phyloP scores from a whole-genome alignment of 768 basidiomycete species.

The Boletus rubroflammeus region DNA sequence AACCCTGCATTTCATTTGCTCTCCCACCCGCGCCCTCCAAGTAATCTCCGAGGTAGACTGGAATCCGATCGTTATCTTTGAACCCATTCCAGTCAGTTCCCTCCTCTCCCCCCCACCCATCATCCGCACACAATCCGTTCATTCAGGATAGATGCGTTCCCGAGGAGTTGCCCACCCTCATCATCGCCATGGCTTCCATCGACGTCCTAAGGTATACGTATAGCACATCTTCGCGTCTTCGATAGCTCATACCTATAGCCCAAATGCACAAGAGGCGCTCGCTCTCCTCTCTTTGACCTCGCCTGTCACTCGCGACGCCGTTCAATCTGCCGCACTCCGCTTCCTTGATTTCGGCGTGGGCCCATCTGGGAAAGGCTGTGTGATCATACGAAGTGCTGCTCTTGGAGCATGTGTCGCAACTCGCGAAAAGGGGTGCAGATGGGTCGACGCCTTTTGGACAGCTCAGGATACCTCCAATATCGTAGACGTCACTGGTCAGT shows the following conservation, averaged over 20 bases:
- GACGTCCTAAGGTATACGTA: conserved; percentile 60
- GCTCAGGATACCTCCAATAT: conserved; percentile 45
- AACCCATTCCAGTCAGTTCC: conserved; percentile 76
- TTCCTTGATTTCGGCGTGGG: conserved; percentile 65
- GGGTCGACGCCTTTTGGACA: conserved; percentile 78
- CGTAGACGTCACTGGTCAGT: conserved; percentile 77
- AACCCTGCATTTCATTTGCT: conserved; percentile 81
- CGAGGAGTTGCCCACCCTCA: conserved; percentile 68
- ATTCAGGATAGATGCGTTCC: conserved; percentile 73
- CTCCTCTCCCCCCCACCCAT: not conserved
- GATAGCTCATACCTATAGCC: conserved; percentile 41
- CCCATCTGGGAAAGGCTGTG: conserved; percentile 44
- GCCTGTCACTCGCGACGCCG: conserved; percentile 38
- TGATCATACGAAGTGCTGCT: conserved; percentile 73
- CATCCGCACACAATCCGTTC: not conserved
- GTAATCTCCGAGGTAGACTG: conserved; percentile 71
- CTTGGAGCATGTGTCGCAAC: conserved; percentile 68
- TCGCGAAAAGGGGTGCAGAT: conserved; percentile 39
- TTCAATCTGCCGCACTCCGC: conserved; percentile 64
- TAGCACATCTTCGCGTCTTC: not conserved
- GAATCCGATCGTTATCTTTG: conserved; percentile 70
- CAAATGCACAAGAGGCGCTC: conserved; percentile 84
- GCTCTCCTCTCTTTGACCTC: conserved; percentile 55
- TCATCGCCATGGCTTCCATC: conserved; percentile 53
- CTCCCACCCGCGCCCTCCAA: conserved; percentile 62